phyloP scores from a whole-genome alignment of 2,329 filamentous ascomycete genomes.

The Helotiales sp. region DNA sequence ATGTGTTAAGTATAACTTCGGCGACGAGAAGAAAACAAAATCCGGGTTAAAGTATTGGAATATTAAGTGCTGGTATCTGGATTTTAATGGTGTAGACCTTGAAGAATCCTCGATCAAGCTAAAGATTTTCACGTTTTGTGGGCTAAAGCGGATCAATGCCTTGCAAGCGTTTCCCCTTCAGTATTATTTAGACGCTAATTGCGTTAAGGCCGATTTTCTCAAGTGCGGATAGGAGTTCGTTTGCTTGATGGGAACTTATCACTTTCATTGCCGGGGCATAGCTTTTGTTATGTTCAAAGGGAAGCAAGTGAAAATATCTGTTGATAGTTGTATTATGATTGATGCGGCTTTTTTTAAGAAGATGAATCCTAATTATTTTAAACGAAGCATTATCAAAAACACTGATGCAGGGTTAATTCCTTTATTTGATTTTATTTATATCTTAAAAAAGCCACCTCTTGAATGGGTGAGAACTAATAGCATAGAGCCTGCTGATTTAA shows the following conservation, averaged over 20 bases:
- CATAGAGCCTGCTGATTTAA: constrained; percentile 15
- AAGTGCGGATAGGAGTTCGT: constrained; percentile 41
- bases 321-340: constrained; percentile 40
- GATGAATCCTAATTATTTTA: constrained; percentile 38
- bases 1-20: constrained; percentile 34
- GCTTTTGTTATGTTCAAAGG: constrained; percentile 43
- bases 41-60: constrained; percentile 21
- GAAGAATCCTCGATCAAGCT: constrained; percentile 36
- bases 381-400: constrained; percentile 5
- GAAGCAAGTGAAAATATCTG: constrained; percentile 25
- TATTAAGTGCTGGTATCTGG: constrained; percentile 26
- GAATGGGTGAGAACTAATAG: constrained; percentile 26
- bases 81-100: constrained; percentile 39
- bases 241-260: constrained; percentile 38
- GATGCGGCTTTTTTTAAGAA: constrained; percentile 38
- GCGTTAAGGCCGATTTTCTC: constrained; percentile 37
- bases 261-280: constrained; percentile 42
- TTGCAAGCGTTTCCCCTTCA: constrained; percentile 43
- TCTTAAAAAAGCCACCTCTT: background rate
- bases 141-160: constrained; percentile 34
- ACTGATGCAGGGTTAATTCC: background rate
- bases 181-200: constrained; percentile 36
- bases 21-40: constrained; percentile 29
- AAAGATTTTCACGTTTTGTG: constrained; percentile 26
- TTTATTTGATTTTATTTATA: background rate